Evolutionary conservation across 768 basidiomycete species (phyloP).

Genomic region (Kwoniella mangroviensis): DNA sequence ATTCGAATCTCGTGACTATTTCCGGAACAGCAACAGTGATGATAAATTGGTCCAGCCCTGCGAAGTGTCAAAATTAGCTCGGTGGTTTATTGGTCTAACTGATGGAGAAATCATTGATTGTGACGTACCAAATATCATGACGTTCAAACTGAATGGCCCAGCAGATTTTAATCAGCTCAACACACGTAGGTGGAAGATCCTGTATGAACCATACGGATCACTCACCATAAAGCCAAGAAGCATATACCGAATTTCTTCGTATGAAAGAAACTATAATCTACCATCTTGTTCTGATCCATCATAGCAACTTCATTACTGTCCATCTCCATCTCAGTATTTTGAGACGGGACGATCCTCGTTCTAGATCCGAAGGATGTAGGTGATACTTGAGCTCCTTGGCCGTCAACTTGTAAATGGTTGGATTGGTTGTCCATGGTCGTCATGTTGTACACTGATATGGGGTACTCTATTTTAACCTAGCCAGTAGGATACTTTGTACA

Average conservation of each 20-base stretch:
- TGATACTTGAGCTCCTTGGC: conserved; percentile 5
- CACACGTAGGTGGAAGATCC: neutral
- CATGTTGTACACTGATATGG: neutral
- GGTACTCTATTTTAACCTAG: neutral
- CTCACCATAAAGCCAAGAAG: conserved; percentile 38
- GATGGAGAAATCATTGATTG: neutral
- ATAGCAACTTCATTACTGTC: neutral
- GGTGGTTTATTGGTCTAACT: too few relatives aligned
- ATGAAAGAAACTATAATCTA: conserved; percentile 31
- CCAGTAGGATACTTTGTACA: neutral
- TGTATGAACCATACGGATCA: neutral
- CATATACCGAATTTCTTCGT: conserved; percentile 29
- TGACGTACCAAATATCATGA: conserved; percentile 31
- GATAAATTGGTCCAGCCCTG: conserved; percentile 38
- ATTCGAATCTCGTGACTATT: conserved; percentile 29
- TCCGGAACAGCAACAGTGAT: conserved; percentile 38
- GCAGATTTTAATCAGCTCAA: conserved; percentile 1
- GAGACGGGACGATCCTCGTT: conserved; percentile 8
- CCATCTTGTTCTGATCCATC: neutral
- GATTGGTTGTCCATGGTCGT: neutral
- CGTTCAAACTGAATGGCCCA: conserved; percentile 23
- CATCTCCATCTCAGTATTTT: neutral
- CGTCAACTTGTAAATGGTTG: neutral
- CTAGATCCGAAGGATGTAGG: conserved; percentile 19
- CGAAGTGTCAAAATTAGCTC: too few relatives aligned